Evolutionary conservation across 768 basidiomycete species (phyloP).

Genomic region (Amanita molliuscula): DNA sequence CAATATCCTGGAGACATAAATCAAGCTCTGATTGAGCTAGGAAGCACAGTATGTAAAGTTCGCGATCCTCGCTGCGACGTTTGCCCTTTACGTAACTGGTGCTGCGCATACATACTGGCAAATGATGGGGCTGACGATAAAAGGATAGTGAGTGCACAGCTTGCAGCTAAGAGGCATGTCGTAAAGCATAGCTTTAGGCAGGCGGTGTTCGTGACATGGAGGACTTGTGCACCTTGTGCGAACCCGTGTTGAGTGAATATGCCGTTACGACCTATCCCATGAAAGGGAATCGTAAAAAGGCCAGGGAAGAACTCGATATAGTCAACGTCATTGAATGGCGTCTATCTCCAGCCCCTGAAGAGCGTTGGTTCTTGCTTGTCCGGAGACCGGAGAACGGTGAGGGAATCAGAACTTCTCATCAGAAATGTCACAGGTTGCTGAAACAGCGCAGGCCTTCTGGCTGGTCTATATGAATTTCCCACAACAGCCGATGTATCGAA

Average conservation of each 20-base stretch:
- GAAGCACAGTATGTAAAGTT: conserved; percentile 87
- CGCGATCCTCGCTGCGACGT: conserved; percentile 61
- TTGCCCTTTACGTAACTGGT: conserved; percentile 67
- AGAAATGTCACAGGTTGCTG: conserved; percentile 2
- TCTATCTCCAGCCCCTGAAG: conserved; percentile 16
- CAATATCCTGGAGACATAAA: conserved; percentile 76
- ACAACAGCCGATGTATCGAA: conserved; percentile 44
- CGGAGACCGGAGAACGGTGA: conserved; percentile 78
- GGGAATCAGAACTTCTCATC: conserved; percentile 11
- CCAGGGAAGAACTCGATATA: conserved; percentile 74
- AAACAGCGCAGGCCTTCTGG: conserved; percentile 61
- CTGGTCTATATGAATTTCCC: conserved; percentile 86
- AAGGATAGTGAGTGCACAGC: conserved; percentile 1
- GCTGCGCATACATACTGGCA: conserved; percentile 42
- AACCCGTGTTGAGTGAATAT: conserved; percentile 31
- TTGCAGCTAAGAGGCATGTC: background rate
- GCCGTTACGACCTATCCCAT: conserved; percentile 77
- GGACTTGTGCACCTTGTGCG: conserved; percentile 63
- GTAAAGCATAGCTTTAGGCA: background rate
- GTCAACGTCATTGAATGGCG: conserved; percentile 85
- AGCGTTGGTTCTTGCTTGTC: conserved; percentile 65
- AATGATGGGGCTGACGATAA: conserved; percentile 2
- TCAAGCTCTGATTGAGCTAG: conserved; percentile 90
- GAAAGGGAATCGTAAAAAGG: conserved; percentile 74
- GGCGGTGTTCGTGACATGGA: conserved; percentile 51